Percentiles rank a stretch among this genome's conserved stretches.
phyloP scores from a whole-genome alignment of 2,329 filamentous ascomycete genomes.

The Tolypocladium guangdongense region DNA sequence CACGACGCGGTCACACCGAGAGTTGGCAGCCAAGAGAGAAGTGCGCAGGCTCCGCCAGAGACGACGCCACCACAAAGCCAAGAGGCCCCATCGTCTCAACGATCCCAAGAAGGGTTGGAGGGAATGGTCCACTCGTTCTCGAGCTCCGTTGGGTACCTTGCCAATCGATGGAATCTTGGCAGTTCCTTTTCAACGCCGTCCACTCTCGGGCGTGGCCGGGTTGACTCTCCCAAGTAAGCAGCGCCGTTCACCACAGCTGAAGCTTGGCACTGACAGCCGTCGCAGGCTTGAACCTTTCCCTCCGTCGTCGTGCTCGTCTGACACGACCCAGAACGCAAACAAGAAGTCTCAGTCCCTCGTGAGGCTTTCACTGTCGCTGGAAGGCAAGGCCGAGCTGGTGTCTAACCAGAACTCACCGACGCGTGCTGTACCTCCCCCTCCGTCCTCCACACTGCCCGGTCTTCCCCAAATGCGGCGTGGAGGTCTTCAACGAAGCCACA shows the following conservation, averaged over 20 bases:
- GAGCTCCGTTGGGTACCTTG: constrained; percentile 36
- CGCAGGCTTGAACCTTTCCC: constrained; percentile 32
- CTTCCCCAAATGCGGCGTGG: constrained; percentile 37
- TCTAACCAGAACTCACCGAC: constrained; percentile 58
- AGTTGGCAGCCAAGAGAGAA: constrained; percentile 3
- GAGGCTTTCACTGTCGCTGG: constrained; percentile 71
- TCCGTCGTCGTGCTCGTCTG: constrained; percentile 29
- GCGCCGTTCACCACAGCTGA: background rate
- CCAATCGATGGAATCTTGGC: constrained; percentile 46
- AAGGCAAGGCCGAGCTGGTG: constrained; percentile 83
- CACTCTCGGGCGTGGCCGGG: constrained; percentile 23
- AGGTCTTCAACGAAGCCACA: constrained; percentile 59
- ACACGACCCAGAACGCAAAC: constrained; percentile 25
- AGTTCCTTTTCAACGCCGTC: constrained; percentile 41
- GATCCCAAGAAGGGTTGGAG: constrained; percentile 14
- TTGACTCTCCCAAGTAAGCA: constrained; percentile 36
- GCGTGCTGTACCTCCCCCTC: constrained; percentile 35
- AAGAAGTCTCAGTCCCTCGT: constrained; percentile 40
- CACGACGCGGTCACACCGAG: constrained; percentile 15
- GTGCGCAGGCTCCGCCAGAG: background rate
- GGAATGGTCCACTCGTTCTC: constrained; percentile 29
- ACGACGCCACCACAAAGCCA: constrained; percentile 14
- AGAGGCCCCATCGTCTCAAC: constrained; percentile 15
- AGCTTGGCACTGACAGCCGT: background rate
- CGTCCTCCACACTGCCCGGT: constrained; percentile 35